These are phyloP conservation scores for Eutrema salsugineum DNA, from an alignment of 441 rosid genomes.

Conservation along the genomic window DNA sequence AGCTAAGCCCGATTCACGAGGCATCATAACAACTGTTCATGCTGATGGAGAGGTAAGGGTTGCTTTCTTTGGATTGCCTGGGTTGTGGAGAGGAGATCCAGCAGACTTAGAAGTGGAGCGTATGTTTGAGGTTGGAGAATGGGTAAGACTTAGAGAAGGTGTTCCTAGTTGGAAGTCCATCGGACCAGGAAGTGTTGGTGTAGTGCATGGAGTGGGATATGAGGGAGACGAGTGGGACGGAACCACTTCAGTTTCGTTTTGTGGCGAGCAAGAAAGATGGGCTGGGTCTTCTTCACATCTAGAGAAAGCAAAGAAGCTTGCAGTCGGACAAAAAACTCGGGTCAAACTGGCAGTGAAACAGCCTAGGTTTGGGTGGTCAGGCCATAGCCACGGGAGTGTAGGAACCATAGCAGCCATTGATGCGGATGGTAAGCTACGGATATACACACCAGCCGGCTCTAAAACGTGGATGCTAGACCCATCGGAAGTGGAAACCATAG, in stretches of 20 bases:
- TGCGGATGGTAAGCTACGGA: constrained; percentile 93
- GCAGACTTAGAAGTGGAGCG: constrained; percentile 81
- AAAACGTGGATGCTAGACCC: constrained; percentile 99
- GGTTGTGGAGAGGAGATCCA: constrained; percentile 97
- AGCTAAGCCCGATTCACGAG: constrained; percentile 65
- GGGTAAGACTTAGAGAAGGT: constrained; percentile 75
- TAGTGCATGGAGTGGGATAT: constrained; percentile 87
- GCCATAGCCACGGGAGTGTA: constrained; percentile 64
- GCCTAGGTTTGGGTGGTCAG: constrained; percentile 98
- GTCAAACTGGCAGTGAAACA: constrained; percentile 82
- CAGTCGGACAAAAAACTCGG: constrained; percentile 73
- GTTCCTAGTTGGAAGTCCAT: constrained; percentile 73
- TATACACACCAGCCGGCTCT: constrained; percentile 86
- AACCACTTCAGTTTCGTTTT: constrained; percentile 72
- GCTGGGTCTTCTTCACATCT: constrained; percentile 68
- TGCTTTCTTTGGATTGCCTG: constrained; percentile 81
- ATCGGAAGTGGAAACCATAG: constrained; percentile 78
- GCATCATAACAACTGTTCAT: constrained; percentile 79
- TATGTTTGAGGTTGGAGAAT: constrained; percentile 89
- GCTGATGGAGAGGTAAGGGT: constrained; percentile 94
- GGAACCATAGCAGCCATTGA: constrained; percentile 88
- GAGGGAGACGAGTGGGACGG: constrained; percentile 90
- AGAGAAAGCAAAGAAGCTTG: constrained; percentile 61
- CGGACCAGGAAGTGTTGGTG: constrained; percentile 79
- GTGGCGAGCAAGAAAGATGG: constrained; percentile 98